These are phyloP conservation scores for Pisolithus marmoratus DNA, from an alignment of 768 basidiomycete species.

Conservation along the genomic window DNA sequence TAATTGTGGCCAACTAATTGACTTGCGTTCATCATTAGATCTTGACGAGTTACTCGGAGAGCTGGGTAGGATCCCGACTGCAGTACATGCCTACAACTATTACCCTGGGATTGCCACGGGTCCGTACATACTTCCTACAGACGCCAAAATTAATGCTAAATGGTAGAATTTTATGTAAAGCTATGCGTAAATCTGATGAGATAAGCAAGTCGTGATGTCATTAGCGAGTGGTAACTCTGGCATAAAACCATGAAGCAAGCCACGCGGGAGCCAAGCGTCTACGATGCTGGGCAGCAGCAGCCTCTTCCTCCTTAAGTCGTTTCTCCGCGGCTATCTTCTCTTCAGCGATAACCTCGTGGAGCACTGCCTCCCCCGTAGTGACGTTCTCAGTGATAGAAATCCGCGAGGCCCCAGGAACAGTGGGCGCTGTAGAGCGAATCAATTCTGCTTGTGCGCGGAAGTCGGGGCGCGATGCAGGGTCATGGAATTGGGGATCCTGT, in stretches of 20 bases:
- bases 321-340: slow-evolving; percentile 54
- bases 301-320: slow-evolving; percentile 50
- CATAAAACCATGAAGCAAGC: slow-evolving; percentile 65
- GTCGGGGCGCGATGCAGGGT: slow-evolving; percentile 36
- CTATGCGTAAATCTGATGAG: too few relatives aligned
- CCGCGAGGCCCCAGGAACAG: slow-evolving; percentile 6
- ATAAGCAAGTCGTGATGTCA: slow-evolving; percentile 7
- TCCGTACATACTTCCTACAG: too few relatives aligned
- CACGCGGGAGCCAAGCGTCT: slow-evolving; percentile 32
- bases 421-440: slow-evolving; percentile 13
- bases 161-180: too few relatives aligned
- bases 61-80: too few relatives aligned
- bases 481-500: slow-evolving; percentile 6
- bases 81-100: too few relatives aligned
- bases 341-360: slow-evolving; percentile 65
- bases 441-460: slow-evolving; percentile 42
- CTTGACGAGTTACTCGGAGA: too few relatives aligned
- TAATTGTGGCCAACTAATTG: too few relatives aligned
- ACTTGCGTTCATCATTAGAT: too few relatives aligned
- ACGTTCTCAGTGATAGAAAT: slow-evolving; percentile 30
- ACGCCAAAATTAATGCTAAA: too few relatives aligned
- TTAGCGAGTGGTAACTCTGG: slow-evolving; percentile 21
- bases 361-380: slow-evolving; percentile 53
- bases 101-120: too few relatives aligned
- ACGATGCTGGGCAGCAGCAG: slow-evolving; percentile 38